Base-by-base conservation (phyloP, 1,284 basidiomycete genomes). In the Cerioporus squamosus region DNA sequence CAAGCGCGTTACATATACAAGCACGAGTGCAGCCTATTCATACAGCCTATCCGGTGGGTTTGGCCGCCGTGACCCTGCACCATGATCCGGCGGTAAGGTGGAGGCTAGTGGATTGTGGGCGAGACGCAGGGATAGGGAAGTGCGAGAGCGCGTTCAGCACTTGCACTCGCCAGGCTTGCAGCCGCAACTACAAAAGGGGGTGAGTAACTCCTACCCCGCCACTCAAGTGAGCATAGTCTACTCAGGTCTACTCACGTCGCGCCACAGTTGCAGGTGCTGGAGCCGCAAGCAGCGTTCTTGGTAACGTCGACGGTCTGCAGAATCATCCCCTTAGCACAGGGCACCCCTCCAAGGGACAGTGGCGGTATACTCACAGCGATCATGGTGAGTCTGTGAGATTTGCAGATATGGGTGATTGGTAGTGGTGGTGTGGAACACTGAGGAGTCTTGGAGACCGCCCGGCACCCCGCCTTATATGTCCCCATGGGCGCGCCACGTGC, bases 121-220 rank as follows among this genome's bases (percentile, higher is more conserved):
- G 39, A 42, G 15, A 38, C 29, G 31, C 47, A 18, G 26, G 44
- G 42, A 26, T 42, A 52, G 52, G 52, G 43, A 51, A 17, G 40
- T 36, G 44, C 22, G 22, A 38, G 5, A 53, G 46, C 43, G 60
- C 56, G 62, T 62, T 81, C 72, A 85, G 78, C 84, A 86, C 75
- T 85, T 85, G 84, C 84, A 86, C 65, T 82, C 79, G 57, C 79
- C 80, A 51, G 81, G 68, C 77, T 82, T 81, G 80, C 84, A 86
- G 45, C 63, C 58, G 75, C 84, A 87, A 58, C 84, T 86, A 60
- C 17, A 57, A 22, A 4, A n/a, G 20, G 42, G 44, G 40, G 44
- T 61, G 15, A 64, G 59, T 38, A 31, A 26, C 20, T 23, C 22
- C 8, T 23, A 2, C 2, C 5, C 14, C 10, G 1, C 50, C 2